Percentiles rank a stretch among this genome's conserved stretches.
These are phyloP conservation scores for Mucor lusitanicus DNA, from an alignment of 371 early-diverging fungal species.

Conservation along the genomic window DNA sequence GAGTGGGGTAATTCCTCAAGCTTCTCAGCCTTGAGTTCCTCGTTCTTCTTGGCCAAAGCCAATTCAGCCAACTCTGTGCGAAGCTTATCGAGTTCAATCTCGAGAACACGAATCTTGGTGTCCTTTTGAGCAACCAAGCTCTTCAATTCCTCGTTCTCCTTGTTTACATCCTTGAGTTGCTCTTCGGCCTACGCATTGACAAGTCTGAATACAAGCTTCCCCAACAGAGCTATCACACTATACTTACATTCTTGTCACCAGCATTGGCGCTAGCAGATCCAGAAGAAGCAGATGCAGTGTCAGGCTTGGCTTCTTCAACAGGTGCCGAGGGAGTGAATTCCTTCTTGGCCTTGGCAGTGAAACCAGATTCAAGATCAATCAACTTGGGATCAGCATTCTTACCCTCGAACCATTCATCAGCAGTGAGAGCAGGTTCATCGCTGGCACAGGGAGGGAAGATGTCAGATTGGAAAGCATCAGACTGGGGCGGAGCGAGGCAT, in stretches of 20 bases:
- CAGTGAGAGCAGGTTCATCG: conserved; percentile 84
- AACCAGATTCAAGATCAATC: conserved; percentile 84
- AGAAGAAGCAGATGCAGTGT: conserved; percentile 2
- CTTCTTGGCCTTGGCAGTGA: conserved; percentile 67
- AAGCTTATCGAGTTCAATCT: conserved; percentile 67
- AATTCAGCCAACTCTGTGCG: conserved; percentile 41
- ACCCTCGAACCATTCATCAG: conserved; percentile 90
- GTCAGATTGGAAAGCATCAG: conserved; percentile 96
- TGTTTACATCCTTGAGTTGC: conserved; percentile 70
- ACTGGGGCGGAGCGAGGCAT: conserved; percentile 43
- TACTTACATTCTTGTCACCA: conserved; percentile 67
- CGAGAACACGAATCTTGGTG: conserved; percentile 80
- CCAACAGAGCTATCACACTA: neutral
- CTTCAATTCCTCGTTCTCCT: conserved; percentile 88
- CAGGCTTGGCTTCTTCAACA: conserved; percentile 49
- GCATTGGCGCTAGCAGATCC: conserved; percentile 14
- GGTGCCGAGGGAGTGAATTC: conserved; percentile 74
- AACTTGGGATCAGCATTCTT: conserved; percentile 78
- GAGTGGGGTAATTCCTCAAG: conserved; percentile 22
- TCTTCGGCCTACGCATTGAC: conserved; percentile 64
- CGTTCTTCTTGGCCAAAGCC: conserved; percentile 25
- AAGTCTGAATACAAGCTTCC: neutral
- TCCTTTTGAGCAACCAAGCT: conserved; percentile 73
- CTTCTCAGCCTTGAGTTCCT: conserved; percentile 13
- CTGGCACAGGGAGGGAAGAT: conserved; percentile 89